phyloP scores from a whole-genome alignment of 306 rosid genomes.

The Crotalaria pallida region DNA sequence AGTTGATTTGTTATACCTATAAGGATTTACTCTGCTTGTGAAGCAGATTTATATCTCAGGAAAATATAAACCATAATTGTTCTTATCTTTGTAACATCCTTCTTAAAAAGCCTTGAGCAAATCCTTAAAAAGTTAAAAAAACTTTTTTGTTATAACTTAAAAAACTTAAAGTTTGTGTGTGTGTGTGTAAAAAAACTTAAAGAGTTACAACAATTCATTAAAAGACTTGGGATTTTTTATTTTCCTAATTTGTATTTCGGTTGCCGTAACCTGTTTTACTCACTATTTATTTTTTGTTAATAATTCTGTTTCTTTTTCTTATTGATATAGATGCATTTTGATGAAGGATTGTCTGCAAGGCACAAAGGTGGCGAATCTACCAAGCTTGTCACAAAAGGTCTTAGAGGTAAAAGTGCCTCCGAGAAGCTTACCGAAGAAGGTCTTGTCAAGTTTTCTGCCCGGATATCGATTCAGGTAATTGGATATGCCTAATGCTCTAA shows the following conservation, averaged over 20 bases:
- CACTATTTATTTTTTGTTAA: background rate
- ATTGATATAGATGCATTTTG: slow-evolving; percentile 80
- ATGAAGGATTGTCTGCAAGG: slow-evolving; percentile 90
- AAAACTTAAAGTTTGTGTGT: background rate
- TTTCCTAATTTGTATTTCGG: background rate
- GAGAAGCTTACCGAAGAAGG: slow-evolving; percentile 94
- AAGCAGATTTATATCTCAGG: background rate
- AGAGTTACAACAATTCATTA: background rate
- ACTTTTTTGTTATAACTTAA: too few species aligned
- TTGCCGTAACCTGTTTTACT: slow-evolving; percentile 12
- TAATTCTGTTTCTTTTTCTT: background rate
- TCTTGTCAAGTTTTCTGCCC: slow-evolving; percentile 82
- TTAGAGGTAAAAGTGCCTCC: slow-evolving; percentile 73
- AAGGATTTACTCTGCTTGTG: background rate
- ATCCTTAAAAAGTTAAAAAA: too few species aligned
- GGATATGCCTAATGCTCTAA: slow-evolving; percentile 16
- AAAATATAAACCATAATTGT: background rate
- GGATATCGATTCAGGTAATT: slow-evolving; percentile 88
- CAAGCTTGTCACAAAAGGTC: slow-evolving; percentile 73
- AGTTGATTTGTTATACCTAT: background rate
- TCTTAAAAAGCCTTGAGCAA: background rate
- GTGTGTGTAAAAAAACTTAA: background rate
- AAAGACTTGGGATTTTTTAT: background rate
- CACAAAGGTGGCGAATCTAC: slow-evolving; percentile 76
- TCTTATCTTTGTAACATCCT: background rate